Evolutionary conservation across 495 filamentous ascomycete genomes (phyloP).

Genomic region (Daldinia grandis): DNA sequence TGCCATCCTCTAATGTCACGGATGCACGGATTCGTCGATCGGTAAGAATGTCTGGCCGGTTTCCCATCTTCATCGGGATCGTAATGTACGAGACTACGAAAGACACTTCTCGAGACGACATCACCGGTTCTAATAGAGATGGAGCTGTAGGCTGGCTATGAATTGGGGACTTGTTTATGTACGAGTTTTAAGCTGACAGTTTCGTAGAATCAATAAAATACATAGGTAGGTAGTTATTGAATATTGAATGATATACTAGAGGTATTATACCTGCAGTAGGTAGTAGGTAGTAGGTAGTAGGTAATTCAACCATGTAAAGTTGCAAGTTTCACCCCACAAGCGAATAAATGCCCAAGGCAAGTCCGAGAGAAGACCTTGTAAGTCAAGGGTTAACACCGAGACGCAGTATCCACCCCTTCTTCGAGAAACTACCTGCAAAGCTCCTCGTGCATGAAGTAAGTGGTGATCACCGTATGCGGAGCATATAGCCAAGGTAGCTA

Average conservation of each 20-base stretch:
- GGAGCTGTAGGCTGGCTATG: neutral
- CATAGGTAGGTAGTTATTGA: too few relatives aligned
- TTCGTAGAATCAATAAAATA: neutral
- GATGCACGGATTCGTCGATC: conserved; percentile 33
- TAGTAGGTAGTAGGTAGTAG: too few relatives aligned
- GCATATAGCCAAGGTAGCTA: too few relatives aligned
- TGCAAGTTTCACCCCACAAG: neutral
- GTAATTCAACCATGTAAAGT: too few relatives aligned
- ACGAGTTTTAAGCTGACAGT: neutral
- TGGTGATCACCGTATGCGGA: conserved; percentile 9
- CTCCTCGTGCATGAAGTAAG: neutral
- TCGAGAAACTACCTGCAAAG: neutral
- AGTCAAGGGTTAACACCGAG: neutral
- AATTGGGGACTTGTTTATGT: neutral
- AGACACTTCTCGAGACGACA: neutral
- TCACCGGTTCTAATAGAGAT: neutral
- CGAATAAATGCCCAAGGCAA: neutral
- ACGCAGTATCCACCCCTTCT: neutral
- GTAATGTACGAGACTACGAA: conserved; percentile 31
- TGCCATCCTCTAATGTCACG: neutral
- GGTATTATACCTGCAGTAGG: too few relatives aligned
- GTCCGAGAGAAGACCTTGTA: neutral
- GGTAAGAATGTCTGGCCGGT: conserved; percentile 19
- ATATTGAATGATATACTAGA: too few relatives aligned
- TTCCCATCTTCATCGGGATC: conserved; percentile 26